These are phyloP conservation scores for Xylaria curta DNA, from an alignment of 495 filamentous ascomycete genomes.

Conservation along the genomic window DNA sequence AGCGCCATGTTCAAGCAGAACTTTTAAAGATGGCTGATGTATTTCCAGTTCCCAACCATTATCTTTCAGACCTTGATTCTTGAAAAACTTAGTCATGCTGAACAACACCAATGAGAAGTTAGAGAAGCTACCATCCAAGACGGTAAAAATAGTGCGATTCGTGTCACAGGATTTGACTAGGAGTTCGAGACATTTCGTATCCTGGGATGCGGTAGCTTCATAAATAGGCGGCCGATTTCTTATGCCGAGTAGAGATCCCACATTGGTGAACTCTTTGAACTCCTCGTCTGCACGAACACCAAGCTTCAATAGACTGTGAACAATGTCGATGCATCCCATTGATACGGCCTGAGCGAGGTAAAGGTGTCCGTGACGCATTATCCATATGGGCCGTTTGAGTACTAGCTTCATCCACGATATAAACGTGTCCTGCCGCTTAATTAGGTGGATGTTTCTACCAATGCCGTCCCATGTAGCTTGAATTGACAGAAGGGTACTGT, in stretches of 20 bases:
- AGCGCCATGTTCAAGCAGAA: background rate
- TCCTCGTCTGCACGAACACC: constrained; percentile 25
- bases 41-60: background rate
- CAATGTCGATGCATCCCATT: constrained; percentile 16
- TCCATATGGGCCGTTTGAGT: constrained; percentile 8
- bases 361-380: background rate
- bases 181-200: constrained; percentile 20
- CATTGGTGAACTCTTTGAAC: background rate
- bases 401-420: constrained; percentile 17
- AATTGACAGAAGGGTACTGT: constrained; percentile 10
- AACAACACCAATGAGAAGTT: background rate
- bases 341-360: constrained; percentile 24
- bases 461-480: constrained; percentile 21
- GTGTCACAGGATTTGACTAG: constrained; percentile 21
- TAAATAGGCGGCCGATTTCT: constrained; percentile 7
- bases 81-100: background rate
- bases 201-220: constrained; percentile 24
- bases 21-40: background rate
- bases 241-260: background rate
- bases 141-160: constrained; percentile 9
- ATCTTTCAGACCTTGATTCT: background rate
- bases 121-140: background rate
- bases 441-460: background rate
- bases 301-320: constrained; percentile 18
- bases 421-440: constrained; percentile 22